These are phyloP conservation scores for Phytophthora citricola DNA, from an alignment of 352 stramenopile genomes.

Conservation along the genomic window DNA sequence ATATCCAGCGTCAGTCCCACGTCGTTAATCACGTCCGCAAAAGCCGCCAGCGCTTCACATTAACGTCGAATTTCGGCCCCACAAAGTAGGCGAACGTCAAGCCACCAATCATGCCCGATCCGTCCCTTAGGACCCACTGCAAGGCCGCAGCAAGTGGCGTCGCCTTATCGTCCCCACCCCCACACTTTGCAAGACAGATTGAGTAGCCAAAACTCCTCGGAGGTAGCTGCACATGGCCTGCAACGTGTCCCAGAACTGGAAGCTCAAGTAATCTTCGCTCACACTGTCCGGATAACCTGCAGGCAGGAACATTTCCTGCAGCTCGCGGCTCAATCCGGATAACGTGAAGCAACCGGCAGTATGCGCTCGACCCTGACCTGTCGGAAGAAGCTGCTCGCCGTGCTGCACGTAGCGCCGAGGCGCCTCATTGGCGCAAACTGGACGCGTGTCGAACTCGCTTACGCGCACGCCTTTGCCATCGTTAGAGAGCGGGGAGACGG, in stretches of 20 bases:
- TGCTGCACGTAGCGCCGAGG: slow-evolving; percentile 57
- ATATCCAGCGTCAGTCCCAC: slow-evolving; percentile 93
- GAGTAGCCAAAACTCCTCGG: slow-evolving; percentile 92
- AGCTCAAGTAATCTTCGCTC: slow-evolving; percentile 92
- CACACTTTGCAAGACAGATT: slow-evolving; percentile 93
- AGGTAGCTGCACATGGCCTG: slow-evolving; percentile 97
- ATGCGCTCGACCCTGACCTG: slow-evolving; percentile 15
- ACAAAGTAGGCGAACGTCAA: slow-evolving; percentile 95
- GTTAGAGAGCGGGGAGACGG: slow-evolving; percentile 17
- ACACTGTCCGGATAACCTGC: slow-evolving; percentile 87
- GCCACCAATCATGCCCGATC: slow-evolving; percentile 89
- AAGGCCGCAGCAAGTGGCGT: slow-evolving; percentile 77
- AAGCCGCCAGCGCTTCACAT: slow-evolving; percentile 97
- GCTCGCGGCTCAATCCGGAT: slow-evolving; percentile 53
- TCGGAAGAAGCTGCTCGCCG: slow-evolving; percentile 39
- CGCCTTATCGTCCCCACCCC: slow-evolving; percentile 90
- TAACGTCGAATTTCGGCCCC: slow-evolving; percentile 91
- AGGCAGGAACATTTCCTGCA: slow-evolving; percentile 89
- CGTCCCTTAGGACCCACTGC: slow-evolving; percentile 81
- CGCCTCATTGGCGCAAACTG: slow-evolving; percentile 58
- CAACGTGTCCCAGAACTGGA: slow-evolving; percentile 96
- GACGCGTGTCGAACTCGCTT: slow-evolving; percentile 66
- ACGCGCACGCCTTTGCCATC: slow-evolving; percentile 40
- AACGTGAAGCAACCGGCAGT: slow-evolving; percentile 39
- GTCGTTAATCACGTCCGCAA: slow-evolving; percentile 97